Evolutionary conservation across 2,329 filamentous ascomycete genomes (phyloP), one percentile per base, ranked within the genome.

Genomic region (Colletotrichum spaethianum): DNA sequence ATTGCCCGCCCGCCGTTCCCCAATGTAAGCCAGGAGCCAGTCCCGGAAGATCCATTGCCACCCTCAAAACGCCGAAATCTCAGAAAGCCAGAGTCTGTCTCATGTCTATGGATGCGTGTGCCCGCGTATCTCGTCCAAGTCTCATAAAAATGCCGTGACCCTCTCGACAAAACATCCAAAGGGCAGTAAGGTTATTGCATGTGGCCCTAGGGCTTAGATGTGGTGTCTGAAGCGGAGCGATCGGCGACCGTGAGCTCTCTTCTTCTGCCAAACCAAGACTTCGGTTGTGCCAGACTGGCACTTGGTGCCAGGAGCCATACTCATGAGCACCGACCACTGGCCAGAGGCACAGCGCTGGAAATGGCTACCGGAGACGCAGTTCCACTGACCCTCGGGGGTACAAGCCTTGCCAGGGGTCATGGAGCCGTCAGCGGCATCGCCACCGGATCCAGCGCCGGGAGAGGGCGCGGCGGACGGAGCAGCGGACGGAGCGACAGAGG

Each of bases 291-390:
- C 80, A 28, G 77, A 74, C 67, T 78, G 74, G 80, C 90, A 92
- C 36, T 81, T 80, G 18, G 87, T 91, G 46, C 90, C 90, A 1
- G 82, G 74, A 1, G 89, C 86, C 84, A 91, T 85, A 44, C 80
- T 75, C 70, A 87, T 83, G 48, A 83, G 73, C 7, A 75, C 77
- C 23, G 86, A 85, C 90, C 90, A 92, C 65, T 79, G 75, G 7
- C 90, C 90, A 18, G 84, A 87, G n/a, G 88, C 89, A 75, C 90
- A 92, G 67, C 89, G 89, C 81, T 92, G 90, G 84, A 90, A 92
- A 61, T 85, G 83, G 31, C 79, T 81, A 61, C 89, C 89, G 23
- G 81, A 83, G 33, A 90, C 81, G 77, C 90, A 92, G 80, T 89
- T 88, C 88, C 88, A 92, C 20, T 79, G 75, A 26, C 90, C 90